These are phyloP conservation scores for Dorcoceras hygrometricum DNA, from an alignment of 257 asterid genomes.

Conservation along the genomic window DNA sequence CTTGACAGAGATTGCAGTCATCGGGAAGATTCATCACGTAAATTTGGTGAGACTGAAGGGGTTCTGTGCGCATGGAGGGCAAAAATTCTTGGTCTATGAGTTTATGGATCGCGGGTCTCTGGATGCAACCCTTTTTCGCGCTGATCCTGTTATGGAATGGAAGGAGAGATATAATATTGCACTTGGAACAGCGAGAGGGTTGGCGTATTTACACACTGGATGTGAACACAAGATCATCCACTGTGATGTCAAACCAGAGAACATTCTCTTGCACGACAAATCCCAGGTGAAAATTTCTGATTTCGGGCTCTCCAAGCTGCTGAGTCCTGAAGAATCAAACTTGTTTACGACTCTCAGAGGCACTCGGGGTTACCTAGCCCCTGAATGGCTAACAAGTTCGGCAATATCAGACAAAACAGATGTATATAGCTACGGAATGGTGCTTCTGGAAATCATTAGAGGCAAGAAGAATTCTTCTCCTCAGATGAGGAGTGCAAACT, in stretches of 20 bases:
- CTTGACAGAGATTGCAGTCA: slow-evolving; percentile 65
- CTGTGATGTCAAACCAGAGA: slow-evolving; percentile 84
- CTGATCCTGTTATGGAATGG: slow-evolving; percentile 59
- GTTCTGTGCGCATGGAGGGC: slow-evolving; percentile 55
- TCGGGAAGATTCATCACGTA: slow-evolving; percentile 74
- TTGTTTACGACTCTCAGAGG: slow-evolving; percentile 76
- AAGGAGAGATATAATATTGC: slow-evolving; percentile 63
- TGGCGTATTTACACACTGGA: slow-evolving; percentile 71
- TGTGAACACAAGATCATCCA: slow-evolving; percentile 81
- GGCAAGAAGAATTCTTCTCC: slow-evolving; percentile 69
- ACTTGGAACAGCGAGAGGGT: slow-evolving; percentile 74
- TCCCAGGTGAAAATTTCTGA: slow-evolving; percentile 74
- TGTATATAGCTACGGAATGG: slow-evolving; percentile 83
- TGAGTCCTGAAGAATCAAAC: slow-evolving; percentile 63
- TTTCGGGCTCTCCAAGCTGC: slow-evolving; percentile 85
- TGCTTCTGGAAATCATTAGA: slow-evolving; percentile 62
- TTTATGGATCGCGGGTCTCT: slow-evolving; percentile 78
- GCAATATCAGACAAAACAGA: slow-evolving; percentile 75
- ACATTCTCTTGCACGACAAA: slow-evolving; percentile 66
- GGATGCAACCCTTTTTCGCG: slow-evolving; percentile 59
- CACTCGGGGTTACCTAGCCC: slow-evolving; percentile 80
- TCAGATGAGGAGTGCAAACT: slow-evolving; percentile 35
- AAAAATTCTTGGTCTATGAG: slow-evolving; percentile 64
- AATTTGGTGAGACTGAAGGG: slow-evolving; percentile 72
- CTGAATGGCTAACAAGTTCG: slow-evolving; percentile 83